Evolutionary conservation across 2,329 filamentous ascomycete species (phyloP).

Genomic region (Tolypocladium album): DNA sequence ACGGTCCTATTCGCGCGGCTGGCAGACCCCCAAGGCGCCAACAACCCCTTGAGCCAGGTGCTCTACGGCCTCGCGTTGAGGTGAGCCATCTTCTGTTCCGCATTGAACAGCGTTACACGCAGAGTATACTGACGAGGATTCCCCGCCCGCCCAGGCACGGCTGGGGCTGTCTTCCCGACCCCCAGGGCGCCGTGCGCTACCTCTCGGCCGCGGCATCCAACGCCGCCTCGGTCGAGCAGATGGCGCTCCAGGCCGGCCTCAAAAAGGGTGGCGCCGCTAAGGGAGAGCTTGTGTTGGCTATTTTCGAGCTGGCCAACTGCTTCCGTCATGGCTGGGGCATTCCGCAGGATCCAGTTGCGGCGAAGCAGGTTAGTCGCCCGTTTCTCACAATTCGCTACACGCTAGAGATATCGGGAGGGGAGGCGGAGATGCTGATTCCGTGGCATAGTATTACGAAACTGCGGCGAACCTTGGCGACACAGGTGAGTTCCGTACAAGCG

Average conservation of each 20-base stretch:
- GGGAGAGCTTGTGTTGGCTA: slow-evolving; percentile 90
- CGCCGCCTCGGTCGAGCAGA: slow-evolving; percentile 74
- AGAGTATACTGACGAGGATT: background rate
- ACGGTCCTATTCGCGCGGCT: slow-evolving; percentile 78
- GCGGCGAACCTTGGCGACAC: slow-evolving; percentile 93
- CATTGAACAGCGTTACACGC: slow-evolving; percentile 12
- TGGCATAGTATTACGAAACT: slow-evolving; percentile 84
- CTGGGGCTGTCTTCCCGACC: slow-evolving; percentile 75
- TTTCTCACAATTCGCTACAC: background rate
- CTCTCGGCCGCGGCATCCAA: slow-evolving; percentile 84
- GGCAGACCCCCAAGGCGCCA: slow-evolving; percentile 72
- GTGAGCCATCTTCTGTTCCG: slow-evolving; percentile 31
- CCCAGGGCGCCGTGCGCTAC: slow-evolving; percentile 66
- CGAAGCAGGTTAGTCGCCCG: slow-evolving; percentile 49
- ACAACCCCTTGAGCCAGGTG: slow-evolving; percentile 91
- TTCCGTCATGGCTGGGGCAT: slow-evolving; percentile 96
- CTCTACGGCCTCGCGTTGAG: slow-evolving; percentile 86
- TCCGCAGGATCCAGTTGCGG: slow-evolving; percentile 73
- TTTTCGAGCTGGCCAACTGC: slow-evolving; percentile 87
- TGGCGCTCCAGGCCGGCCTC: slow-evolving; percentile 76
- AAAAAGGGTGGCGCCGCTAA: slow-evolving; percentile 92
- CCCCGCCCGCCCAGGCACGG: slow-evolving; percentile 54
- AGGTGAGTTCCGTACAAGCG: slow-evolving; percentile 30
- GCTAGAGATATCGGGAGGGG: too few relatives aligned
- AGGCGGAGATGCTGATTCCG: background rate